A percentile compares a stretch with the other conserved stretches of the same genome.
Conservation (phyloP, 1,284 basidiomycete genomes). For the Ustilago lituana region DNA sequence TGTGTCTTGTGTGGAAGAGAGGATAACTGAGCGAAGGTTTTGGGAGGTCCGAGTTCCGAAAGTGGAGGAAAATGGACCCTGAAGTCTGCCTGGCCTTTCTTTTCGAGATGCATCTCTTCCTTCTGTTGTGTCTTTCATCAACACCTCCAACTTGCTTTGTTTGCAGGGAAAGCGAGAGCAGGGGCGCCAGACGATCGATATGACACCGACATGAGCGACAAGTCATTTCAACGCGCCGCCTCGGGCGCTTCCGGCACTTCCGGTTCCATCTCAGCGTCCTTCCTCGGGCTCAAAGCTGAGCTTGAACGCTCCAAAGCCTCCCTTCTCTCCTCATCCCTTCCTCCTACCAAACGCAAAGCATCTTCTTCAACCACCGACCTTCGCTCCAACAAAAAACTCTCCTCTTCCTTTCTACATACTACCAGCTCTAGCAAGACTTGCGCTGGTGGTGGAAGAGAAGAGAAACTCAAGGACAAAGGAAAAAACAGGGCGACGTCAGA, state of each 20-base stretch:
- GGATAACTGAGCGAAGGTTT: no score
- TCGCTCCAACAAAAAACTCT: conserved; percentile 11
- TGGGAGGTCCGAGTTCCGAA: no score
- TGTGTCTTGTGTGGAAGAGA: neutral
- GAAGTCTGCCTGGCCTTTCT: no score
- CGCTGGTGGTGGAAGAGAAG: neutral
- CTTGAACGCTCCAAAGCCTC: conserved; percentile 38
- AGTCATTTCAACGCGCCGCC: neutral
- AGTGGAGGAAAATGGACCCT: no score
- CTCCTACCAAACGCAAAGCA: conserved; percentile 13
- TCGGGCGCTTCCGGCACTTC: conserved; percentile 3
- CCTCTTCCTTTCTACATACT: conserved; percentile 13
- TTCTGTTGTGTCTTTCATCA: no score
- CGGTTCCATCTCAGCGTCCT: conserved; percentile 23
- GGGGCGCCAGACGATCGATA: no score
- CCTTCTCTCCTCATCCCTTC: neutral
- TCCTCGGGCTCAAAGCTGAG: conserved; percentile 50
- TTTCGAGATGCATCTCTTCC: no score
- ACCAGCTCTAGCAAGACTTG: neutral
- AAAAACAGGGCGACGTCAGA: neutral
- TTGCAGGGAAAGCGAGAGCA: no score
- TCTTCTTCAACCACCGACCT: no score
- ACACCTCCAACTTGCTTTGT: no score
- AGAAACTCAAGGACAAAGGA: neutral
- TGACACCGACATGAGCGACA: neutral